Base-by-base conservation (phyloP, 1,284 basidiomycete species). In the Ceratobasidium sp. region DNA sequence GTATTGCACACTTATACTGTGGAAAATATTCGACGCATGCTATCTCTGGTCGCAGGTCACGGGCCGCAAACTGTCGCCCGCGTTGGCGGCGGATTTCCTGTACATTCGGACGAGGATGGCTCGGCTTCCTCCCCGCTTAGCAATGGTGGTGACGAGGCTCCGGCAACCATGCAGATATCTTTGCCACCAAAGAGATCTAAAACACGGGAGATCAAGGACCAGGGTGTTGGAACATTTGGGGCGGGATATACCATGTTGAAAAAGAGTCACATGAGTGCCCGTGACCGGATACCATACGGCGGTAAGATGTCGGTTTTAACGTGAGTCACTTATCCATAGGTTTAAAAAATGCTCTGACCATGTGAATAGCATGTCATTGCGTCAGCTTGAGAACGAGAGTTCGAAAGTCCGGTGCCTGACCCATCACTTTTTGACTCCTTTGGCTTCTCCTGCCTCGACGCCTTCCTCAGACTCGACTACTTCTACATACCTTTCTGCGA, bases 201-300 rank as follows among this genome's bases (percentile, higher is more conserved):
- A 28, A 58, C 26, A 39, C 58, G 71, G 23, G 33, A 63, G 3
- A 74, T 74, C 20, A 63, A 63, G 45, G 71, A 74, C 28, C 58
- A 51, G 20, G 71, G 71, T 23, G 60, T 74, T 23, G 71, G 71
- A 23, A 47, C 31, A 11, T 74, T 74, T 51, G 58, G 71, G 15
- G 71, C 71, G n/a, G 71, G 71, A 20, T 74, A 74, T 23, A 74
- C 71, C 15, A 74, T 74, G 71, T 60, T 74, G 10, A 74, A 74
- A 63, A 74, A 74, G 54, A 63, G 58, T 28, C 71, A 74, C 51
- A 74, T 74, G 23, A 74, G 71, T 33, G 56, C 71, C 11, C 71
- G 58, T 13, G 71, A 74, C 23, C 28, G 45, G 1, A 51, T 64
- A 28, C 71, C 71, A 10, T 74, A 37, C 31, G 33, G 60, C 45